Base-by-base conservation (phyloP, 176 grass and related monocot species). In the Poa pratensis region DNA sequence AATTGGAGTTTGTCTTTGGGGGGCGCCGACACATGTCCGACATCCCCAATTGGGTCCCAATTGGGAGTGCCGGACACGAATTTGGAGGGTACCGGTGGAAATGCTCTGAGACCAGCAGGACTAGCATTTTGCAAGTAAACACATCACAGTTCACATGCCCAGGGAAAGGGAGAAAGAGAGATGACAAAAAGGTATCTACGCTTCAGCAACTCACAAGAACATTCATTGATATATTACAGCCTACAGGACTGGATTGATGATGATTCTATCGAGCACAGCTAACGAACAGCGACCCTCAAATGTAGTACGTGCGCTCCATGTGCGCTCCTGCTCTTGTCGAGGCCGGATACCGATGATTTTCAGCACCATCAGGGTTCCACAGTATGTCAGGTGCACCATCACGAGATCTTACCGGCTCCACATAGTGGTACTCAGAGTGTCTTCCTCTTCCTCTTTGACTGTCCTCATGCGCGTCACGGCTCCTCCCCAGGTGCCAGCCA, bases 301-400 rank as follows among this genome's bases (percentile, higher is more conserved):
- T 81, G 17, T 68, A 83, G 27, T 79, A 67, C 50, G 46, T 57
- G 9, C 39, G 80, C 58, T 78, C 80, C 49, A 55, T 53, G n/a
- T 34, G 39, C 19, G 40, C 48, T 78, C 86, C 35, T 45, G 40
- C 72, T 23, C 40, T 66, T 73, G 65, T 23, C 48, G 42, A 72
- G 60, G 28, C 14, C 18, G 23, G 20, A 32, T 10, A 46, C 48
- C 23, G 17, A 52, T 52, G 23, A 75, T 52, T 52, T 48, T 52
- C 46, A 20, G 24, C 72, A 52, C 46, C 71, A 24, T 3, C 45
- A 8, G 7, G 8, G 16, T 52, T 30, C 72, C 72, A 16, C 72
- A 30, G 72, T 26, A 53, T 52, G 26, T 53, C 72, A 52, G 72
- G 72, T 51, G 16, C 1, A 32, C 8, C 46, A 75, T 75, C 26